These are phyloP conservation scores for Cutaneotrichosporon mucoides DNA, from an alignment of 1,284 basidiomycete genomes.

Conservation along the genomic window DNA sequence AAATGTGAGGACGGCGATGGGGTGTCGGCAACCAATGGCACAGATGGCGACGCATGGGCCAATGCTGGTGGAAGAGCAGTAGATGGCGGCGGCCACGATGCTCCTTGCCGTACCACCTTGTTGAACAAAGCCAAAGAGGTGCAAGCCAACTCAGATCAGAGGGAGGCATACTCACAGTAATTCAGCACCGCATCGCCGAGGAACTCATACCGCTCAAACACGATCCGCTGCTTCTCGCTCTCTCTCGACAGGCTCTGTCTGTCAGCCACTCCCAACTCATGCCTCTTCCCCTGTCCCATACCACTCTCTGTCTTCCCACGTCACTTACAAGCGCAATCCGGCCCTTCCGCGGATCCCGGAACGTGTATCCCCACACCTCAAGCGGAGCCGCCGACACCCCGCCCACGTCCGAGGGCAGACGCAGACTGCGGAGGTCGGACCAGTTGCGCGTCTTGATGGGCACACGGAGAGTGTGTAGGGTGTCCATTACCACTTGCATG, in stretches of 20 bases:
- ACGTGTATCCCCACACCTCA: conserved; percentile 26
- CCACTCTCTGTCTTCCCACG: no score
- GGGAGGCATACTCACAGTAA: no score
- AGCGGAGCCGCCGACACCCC: neutral
- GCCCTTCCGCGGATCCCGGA: conserved; percentile 19
- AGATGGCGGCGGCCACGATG: no score
- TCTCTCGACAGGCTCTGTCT: neutral
- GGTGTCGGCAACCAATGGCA: no score
- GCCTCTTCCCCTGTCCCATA: no score
- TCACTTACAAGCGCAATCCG: conserved; percentile 22
- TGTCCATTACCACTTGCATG: conserved; percentile 8
- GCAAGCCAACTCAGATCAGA: no score
- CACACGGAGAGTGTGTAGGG: conserved; percentile 21
- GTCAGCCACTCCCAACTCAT: no score
- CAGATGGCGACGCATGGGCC: no score
- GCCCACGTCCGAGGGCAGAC: neutral
- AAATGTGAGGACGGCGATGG: conserved; percentile 3
- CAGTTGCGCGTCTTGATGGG: conserved; percentile 15
- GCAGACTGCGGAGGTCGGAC: conserved; percentile 12
- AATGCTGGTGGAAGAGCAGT: no score
- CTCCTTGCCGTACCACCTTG: no score
- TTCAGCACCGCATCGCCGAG: conserved; percentile 32
- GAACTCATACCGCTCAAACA: conserved; percentile 26
- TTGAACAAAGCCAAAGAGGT: no score
- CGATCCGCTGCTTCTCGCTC: neutral